Percentiles rank a stretch among this genome's conserved stretches.
Conservation (phyloP, 2,329 filamentous ascomycete genomes). For the Colletotrichum scovillei region DNA sequence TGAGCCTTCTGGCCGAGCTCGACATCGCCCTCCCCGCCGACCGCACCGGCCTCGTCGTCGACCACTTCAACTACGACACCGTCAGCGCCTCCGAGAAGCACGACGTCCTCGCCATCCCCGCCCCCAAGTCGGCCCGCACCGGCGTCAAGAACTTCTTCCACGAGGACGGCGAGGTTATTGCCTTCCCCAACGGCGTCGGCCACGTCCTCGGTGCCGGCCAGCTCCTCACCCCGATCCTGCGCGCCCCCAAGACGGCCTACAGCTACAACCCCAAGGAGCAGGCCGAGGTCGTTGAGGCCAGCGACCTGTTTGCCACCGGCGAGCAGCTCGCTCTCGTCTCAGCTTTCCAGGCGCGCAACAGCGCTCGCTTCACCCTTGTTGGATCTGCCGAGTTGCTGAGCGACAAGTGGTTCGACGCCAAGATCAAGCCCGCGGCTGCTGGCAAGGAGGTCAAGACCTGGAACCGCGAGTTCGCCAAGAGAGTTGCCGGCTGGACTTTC, state of each 20-base stretch:
- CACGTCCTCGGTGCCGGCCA: conserved; percentile 84
- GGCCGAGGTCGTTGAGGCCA: conserved; percentile 67
- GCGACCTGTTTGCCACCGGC: conserved; percentile 88
- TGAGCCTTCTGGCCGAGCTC: conserved; percentile 85
- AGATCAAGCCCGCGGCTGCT: conserved; percentile 71
- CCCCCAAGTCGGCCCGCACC: conserved; percentile 72
- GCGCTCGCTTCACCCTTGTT: conserved; percentile 86
- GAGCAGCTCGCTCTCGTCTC: conserved; percentile 87
- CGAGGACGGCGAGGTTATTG: conserved; percentile 72
- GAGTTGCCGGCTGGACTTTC: conserved; percentile 94
- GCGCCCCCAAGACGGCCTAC: conserved; percentile 87
- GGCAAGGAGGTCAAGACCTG: conserved; percentile 69
- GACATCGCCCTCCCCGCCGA: conserved; percentile 90
- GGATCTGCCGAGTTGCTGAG: conserved; percentile 89
- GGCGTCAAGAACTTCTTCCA: conserved; percentile 84
- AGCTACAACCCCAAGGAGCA: conserved; percentile 95
- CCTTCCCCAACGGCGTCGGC: conserved; percentile 84
- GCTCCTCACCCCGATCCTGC: conserved; percentile 83
- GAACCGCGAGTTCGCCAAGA: conserved; percentile 88
- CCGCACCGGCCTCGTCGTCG: conserved; percentile 86
- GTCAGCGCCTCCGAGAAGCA: conserved; percentile 83
- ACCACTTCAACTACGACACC: conserved; percentile 95
- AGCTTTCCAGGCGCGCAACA: conserved; percentile 90
- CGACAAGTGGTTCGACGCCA: conserved; percentile 88
- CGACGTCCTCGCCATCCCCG: conserved; percentile 85